Evolutionary conservation across 2,329 filamentous ascomycete genomes (phyloP), one percentile per base, ranked within the genome.

Genomic region (Ambrosiella xylebori): DNA sequence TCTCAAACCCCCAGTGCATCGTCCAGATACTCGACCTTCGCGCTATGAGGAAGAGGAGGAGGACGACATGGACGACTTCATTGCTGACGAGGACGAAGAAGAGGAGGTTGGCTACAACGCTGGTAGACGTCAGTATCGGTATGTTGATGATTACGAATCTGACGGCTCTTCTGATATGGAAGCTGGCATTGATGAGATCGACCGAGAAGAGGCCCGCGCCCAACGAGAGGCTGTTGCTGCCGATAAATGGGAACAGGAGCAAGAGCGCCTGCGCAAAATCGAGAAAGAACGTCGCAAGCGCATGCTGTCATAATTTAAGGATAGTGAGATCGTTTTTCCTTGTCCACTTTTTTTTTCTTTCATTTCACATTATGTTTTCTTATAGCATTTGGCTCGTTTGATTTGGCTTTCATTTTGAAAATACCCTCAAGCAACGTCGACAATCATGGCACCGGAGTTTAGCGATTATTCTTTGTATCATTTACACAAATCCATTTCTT

Each of bases 81-180:
- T 81, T 65, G 81, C 81, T 62, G 79, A 81, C 66, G 78, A 79
- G 47, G 79, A 80, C 60, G 77, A 81, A 49, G 78, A 80, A 11
- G 78, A 80, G 0, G 77, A 78, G 11, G 71, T 69, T 4, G 53
- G 54, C 1, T 7, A 38, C 40, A 41, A 44, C 11, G 6, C 12
- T 17, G 52, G 38, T 8, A 27, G 15, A 5, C 40, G 40, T 19
- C 54, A 17, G 19, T 63, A 63, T 35, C 45, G 50, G 5, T 61
- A 61, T 27, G 52, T 38, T 5, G 76, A 78, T 61, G 74, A 73
- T 53, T 84, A 86, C 62, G 76, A 73, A 2, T 82, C 80, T 0
- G 84, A 85, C 57, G 80, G 67, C 5, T 85, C 82, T 4, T 87
- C 84, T 5, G 86, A 88, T 64, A 89, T 89, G 84, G 85, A 89